A percentile compares a stretch with the other conserved stretches of the same genome.
Evolutionary conservation across 2,329 filamentous ascomycete genomes (phyloP).

Genomic region (Alternaria metachromatica): DNA sequence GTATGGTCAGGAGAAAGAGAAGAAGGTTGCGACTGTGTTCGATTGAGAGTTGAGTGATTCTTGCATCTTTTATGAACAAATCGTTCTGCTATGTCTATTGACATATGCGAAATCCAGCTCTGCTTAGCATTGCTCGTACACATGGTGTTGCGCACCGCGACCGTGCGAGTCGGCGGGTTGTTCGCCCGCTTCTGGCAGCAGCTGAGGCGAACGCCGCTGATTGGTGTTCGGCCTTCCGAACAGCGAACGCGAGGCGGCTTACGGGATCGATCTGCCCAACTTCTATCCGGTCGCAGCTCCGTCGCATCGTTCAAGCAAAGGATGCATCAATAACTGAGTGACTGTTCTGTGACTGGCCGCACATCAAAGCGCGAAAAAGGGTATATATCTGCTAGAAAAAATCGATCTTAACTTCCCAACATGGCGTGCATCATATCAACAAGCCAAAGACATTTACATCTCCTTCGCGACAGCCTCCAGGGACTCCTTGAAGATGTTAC

Average conservation of each 20-base stretch:
- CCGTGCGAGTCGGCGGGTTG: background rate
- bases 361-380: background rate
- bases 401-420: background rate
- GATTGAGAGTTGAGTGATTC: background rate
- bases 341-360: background rate
- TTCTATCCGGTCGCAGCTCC: background rate
- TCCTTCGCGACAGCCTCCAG: constrained; percentile 36
- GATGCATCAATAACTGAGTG: background rate
- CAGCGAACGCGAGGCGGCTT: background rate
- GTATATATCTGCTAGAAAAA: background rate
- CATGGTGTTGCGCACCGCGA: background rate
- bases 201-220: background rate
- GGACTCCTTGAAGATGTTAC: constrained; percentile 34
- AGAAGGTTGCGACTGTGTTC: background rate
- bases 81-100: background rate
- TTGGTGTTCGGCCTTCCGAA: constrained; percentile 1
- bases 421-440: background rate
- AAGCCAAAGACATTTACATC: constrained; percentile 14
- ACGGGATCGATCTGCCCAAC: background rate
- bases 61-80: background rate
- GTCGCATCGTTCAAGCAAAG: background rate
- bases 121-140: background rate
- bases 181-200: background rate
- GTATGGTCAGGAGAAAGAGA: background rate
- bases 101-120: background rate